Base-by-base conservation (phyloP, 2,329 filamentous ascomycete genomes). In the Colletotrichum sublineola region DNA sequence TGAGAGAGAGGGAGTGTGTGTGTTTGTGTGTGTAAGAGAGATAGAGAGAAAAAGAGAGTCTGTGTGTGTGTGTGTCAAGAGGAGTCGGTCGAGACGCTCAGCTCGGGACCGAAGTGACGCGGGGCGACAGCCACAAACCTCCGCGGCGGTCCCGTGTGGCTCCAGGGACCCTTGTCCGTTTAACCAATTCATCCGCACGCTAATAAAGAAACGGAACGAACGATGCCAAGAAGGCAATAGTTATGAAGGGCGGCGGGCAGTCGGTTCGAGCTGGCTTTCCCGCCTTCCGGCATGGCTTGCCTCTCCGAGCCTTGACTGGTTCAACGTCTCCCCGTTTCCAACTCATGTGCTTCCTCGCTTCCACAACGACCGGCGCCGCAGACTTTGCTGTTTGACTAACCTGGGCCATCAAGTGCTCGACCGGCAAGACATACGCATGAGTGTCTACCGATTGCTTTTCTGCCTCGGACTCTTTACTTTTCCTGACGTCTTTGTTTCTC, bases 21-120 rank as follows among this genome's bases (percentile, higher is more conserved):
- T 44, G 42, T 20, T 15, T 1, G 15, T 42, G 40, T 42, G 40
- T 42, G 24, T 24, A 24, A 24, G 24, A 24, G 33, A 36, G 33
- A 36, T 36, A 8, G 33, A 36, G 33, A 5, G 33, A 36, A 3
- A 5, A 36, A 36, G 33, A 36, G 33, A 36, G 33, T 8, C 5
- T 36, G 33, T 36, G 33, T 46, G 18, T n/a, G 5, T 20, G 6
- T 46, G 18, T n/a, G 81, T 20, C 20, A 24, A 40, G 55, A 9
- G 9, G 64, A 88, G 82, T 31, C 79, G 80, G 14, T 82, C 38
- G 15, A 29, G 12, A 18, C 14, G n/a, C 38, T 33, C 40, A 61
- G 24, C 57, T 61, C 57, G 57, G 57, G 57, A 46, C 57, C 57
- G 57, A 46, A 61, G 14, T 24, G 15, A 29, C 57, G 15, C 24